phyloP scores from a whole-genome alignment of 75 land plant genomes.

The Gnetum montanum region DNA sequence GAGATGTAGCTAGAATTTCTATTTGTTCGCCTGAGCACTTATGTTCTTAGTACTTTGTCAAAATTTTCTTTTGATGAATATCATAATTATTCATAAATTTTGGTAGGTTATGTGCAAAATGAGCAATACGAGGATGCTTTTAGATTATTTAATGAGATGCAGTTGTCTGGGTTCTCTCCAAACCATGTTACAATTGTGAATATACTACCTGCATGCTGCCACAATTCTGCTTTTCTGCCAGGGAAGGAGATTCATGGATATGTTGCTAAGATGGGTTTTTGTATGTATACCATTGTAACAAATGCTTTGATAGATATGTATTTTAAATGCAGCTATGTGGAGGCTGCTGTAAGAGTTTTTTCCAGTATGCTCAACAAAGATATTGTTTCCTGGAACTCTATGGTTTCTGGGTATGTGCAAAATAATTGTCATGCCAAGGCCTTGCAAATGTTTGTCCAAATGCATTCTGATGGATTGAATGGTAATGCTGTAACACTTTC shows the following conservation, averaged over 20 bases:
- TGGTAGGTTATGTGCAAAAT: slow-evolving; percentile 12
- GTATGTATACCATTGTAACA: slow-evolving; percentile 8
- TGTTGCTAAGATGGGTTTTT: slow-evolving; percentile 26
- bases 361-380: slow-evolving; percentile 6
- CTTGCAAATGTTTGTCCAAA: slow-evolving; percentile 11
- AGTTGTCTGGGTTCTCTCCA: slow-evolving; percentile 7
- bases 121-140: slow-evolving; percentile 4
- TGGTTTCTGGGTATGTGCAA: slow-evolving; percentile 21
- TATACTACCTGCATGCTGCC: slow-evolving; percentile 16
- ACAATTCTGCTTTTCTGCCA: slow-evolving; percentile 5
- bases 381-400: slow-evolving; percentile 34
- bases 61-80: too few relatives aligned
- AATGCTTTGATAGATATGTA: slow-evolving; percentile 59
- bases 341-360: slow-evolving; percentile 27
- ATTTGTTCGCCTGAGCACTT: too few relatives aligned
- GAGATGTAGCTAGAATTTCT: too few relatives aligned
- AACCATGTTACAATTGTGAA: slow-evolving; percentile 9
- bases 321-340: slow-evolving; percentile 54
- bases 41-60: too few relatives aligned
- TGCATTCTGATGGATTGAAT: slow-evolving; percentile 13
- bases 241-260: slow-evolving; percentile 21
- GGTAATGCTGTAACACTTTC: slow-evolving; percentile 14
- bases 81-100: too few relatives aligned
- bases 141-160: slow-evolving; percentile 14
- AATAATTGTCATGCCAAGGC: slow-evolving; percentile 11